Evolutionary conservation across 2,329 filamentous ascomycete genomes (phyloP).

Genomic region (Camillea tinctor): DNA sequence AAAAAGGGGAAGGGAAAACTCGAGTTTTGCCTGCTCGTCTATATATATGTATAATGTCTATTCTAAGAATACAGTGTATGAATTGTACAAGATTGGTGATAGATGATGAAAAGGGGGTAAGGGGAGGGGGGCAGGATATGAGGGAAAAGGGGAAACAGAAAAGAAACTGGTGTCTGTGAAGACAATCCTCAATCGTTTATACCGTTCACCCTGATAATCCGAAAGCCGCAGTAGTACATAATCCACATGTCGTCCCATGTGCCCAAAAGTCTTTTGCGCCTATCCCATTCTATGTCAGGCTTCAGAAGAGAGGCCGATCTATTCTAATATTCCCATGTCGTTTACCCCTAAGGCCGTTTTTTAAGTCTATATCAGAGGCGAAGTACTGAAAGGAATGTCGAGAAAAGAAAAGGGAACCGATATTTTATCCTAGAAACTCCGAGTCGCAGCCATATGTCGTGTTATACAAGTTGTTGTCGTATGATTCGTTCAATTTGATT

Average conservation of each 20-base stretch:
- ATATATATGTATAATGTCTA: not conserved
- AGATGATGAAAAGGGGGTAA: not conserved
- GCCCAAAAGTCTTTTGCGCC: not conserved
- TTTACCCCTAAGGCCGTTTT: not conserved
- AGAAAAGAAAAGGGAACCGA: slow-evolving; percentile 1
- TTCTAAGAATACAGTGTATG: not conserved
- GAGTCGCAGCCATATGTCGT: not conserved
- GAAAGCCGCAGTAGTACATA: not conserved
- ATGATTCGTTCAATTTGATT: not conserved
- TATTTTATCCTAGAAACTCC: slow-evolving; percentile 2
- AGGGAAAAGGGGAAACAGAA: not conserved
- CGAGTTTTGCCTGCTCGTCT: not conserved
- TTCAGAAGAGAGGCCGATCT: not conserved
- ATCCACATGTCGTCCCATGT: not conserved
- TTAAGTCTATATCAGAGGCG: not conserved
- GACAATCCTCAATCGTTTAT: not conserved
- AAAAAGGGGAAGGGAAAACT: not conserved
- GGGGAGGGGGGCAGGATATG: not conserved
- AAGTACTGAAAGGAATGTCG: slow-evolving; percentile 6
- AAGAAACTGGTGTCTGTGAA: not conserved
- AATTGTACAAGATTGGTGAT: not conserved
- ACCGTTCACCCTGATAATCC: not conserved
- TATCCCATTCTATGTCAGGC: not conserved
- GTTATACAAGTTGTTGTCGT: not conserved
- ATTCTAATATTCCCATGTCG: not conserved